phyloP scores from a whole-genome alignment of 1,284 basidiomycete species.

The Vanrija sp. region DNA sequence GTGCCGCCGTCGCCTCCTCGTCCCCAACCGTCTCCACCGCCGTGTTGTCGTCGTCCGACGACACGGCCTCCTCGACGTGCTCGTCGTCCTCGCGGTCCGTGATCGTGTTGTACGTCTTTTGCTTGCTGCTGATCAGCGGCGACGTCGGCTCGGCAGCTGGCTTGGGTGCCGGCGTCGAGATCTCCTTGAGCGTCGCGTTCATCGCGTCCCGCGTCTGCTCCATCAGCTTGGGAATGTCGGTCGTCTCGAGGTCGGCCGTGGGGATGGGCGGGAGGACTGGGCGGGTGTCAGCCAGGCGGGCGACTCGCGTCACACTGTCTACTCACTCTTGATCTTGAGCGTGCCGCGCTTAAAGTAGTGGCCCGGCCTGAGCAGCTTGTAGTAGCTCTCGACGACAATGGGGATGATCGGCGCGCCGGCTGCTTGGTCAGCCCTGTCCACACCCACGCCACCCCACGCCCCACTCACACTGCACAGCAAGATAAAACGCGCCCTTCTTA shows the following conservation, averaged over 20 bases:
- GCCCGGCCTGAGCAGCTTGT: slow-evolving; percentile 69
- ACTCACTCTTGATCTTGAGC: slow-evolving; percentile 78
- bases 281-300: slow-evolving; percentile 55
- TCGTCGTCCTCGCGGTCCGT: neutral
- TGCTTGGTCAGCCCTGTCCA: slow-evolving; percentile 6
- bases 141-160: neutral
- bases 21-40: neutral
- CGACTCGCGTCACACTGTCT: slow-evolving; percentile 52
- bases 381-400: slow-evolving; percentile 92
- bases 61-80: neutral
- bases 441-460: neutral
- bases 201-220: slow-evolving; percentile 49
- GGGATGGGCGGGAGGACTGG: slow-evolving; percentile 54
- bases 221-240: slow-evolving; percentile 50
- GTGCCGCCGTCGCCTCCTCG: slow-evolving; percentile 1
- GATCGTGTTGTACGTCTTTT: slow-evolving; percentile 3
- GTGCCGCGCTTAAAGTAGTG: slow-evolving; percentile 73
- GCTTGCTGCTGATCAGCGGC: slow-evolving; percentile 2
- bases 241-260: slow-evolving; percentile 49
- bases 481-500: slow-evolving; percentile 98
- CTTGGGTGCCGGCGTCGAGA: slow-evolving; percentile 20
- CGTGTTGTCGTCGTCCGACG: neutral
- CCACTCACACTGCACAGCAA: slow-evolving; percentile 69
- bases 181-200: slow-evolving; percentile 44
- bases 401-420: slow-evolving; percentile 75